Conservation (phyloP, 2,329 filamentous ascomycete species). For the Boeremia lycopersici region DNA sequence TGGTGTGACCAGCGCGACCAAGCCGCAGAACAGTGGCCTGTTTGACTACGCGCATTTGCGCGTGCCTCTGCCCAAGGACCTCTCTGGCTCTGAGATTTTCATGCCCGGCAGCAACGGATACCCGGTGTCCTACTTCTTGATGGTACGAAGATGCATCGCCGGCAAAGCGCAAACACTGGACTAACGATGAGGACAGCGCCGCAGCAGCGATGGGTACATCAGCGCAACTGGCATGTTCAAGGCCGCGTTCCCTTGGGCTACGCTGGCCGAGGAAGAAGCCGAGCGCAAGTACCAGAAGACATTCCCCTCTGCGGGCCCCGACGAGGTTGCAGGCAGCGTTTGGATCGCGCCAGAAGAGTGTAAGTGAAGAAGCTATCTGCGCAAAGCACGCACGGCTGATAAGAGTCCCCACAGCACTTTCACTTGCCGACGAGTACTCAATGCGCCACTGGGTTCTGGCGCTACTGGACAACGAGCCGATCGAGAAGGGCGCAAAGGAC, state of each 20-base stretch:
- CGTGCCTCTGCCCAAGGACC: conserved; percentile 88
- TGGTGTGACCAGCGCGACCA: conserved; percentile 72
- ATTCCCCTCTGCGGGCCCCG: conserved; percentile 77
- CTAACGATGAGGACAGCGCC: conserved; percentile 61
- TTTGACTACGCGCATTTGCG: conserved; percentile 97
- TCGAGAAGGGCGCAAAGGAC: conserved; percentile 68
- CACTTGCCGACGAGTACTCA: conserved; percentile 83
- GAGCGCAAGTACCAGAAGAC: conserved; percentile 87
- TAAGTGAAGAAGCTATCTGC: conserved; percentile 42
- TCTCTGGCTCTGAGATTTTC: conserved; percentile 89
- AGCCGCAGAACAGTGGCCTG: conserved; percentile 74
- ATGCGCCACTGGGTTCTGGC: conserved; percentile 88
- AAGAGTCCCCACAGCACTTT: conserved; percentile 66
- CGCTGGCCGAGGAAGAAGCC: conserved; percentile 71
- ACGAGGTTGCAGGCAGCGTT: conserved; percentile 95
- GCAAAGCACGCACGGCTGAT: conserved; percentile 21
- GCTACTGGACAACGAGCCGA: conserved; percentile 86
- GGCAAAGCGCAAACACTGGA: conserved; percentile 19
- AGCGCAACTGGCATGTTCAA: conserved; percentile 94
- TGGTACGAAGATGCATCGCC: conserved; percentile 60
- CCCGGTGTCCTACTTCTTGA: conserved; percentile 94
- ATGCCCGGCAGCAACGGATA: conserved; percentile 66
- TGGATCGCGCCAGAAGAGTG: conserved; percentile 85
- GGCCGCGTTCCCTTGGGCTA: conserved; percentile 81
- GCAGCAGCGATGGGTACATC: conserved; percentile 82